Conservation (phyloP, 2,329 filamentous ascomycete species). For the Aspergillus sp. region DNA sequence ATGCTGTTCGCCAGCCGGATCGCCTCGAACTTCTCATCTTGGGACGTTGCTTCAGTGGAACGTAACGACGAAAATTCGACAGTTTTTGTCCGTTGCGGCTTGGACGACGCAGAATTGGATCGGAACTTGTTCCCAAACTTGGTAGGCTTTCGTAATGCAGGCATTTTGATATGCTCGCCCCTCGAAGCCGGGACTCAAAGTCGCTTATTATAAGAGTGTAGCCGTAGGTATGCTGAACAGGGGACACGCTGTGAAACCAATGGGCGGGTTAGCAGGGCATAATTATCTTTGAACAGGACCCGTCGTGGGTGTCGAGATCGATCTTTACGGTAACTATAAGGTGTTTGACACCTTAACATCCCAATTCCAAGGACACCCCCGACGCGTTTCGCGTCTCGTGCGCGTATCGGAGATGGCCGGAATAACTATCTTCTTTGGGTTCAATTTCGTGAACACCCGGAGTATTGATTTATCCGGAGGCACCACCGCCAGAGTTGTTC, state of each 20-base stretch:
- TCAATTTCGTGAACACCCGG: slow-evolving; percentile 1
- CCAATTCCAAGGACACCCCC: slow-evolving; percentile 1
- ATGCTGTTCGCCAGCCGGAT: slow-evolving; percentile 75
- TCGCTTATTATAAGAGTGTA: slow-evolving; percentile 9
- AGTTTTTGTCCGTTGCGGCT: slow-evolving; percentile 58
- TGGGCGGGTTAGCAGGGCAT: slow-evolving; percentile 7
- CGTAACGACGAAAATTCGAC: slow-evolving; percentile 68
- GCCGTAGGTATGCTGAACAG: slow-evolving; percentile 16
- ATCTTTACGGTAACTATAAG: too few species aligned
- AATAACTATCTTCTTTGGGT: slow-evolving; percentile 7
- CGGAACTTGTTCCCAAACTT: slow-evolving; percentile 55
- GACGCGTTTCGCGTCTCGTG: slow-evolving; percentile 30
- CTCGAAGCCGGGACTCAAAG: slow-evolving; percentile 14
- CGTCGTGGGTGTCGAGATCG: neutral
- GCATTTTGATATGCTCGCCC: slow-evolving; percentile 33
- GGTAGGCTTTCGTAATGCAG: slow-evolving; percentile 45
- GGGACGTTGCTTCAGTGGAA: slow-evolving; percentile 74
- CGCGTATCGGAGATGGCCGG: slow-evolving; percentile 14
- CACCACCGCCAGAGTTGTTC: neutral
- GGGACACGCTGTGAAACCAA: slow-evolving; percentile 9
- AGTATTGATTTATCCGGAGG: slow-evolving; percentile 5
- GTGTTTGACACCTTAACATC: slow-evolving; percentile 3
- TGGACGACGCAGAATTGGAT: slow-evolving; percentile 34
- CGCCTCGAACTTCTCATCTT: slow-evolving; percentile 87
- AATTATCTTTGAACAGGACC: slow-evolving; percentile 2